phyloP scores from a whole-genome alignment of 768 basidiomycete genomes.

The Favolaschia claudopus region DNA sequence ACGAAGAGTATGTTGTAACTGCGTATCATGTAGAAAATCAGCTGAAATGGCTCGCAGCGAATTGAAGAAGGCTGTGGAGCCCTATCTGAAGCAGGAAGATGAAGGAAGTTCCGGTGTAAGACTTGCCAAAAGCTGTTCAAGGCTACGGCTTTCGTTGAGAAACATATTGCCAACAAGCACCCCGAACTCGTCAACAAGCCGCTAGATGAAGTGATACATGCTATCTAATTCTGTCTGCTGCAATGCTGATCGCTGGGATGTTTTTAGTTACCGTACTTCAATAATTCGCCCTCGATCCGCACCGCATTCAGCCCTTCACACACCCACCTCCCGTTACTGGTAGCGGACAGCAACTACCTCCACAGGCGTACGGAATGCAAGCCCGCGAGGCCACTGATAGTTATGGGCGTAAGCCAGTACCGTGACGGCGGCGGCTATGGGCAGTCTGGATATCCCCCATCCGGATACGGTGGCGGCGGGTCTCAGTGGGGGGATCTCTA shows the following conservation, averaged over 20 bases:
- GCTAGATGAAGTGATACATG: constrained; percentile 78
- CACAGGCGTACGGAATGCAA: constrained; percentile 86
- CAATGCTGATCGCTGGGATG: no score
- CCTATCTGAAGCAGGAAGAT: constrained; percentile 92
- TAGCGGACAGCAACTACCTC: constrained; percentile 77
- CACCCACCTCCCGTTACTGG: constrained; percentile 76
- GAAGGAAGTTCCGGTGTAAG: constrained; percentile 98
- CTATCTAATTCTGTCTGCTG: constrained; percentile 5
- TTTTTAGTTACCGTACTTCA: constrained; percentile 87
- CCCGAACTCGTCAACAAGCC: constrained; percentile 81
- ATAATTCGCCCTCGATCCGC: constrained; percentile 97
- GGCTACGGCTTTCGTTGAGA: constrained; percentile 95
- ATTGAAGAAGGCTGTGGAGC: constrained; percentile 78
- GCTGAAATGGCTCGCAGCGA: constrained; percentile 60
- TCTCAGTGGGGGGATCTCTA: constrained; percentile 53
- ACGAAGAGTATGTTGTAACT: constrained; percentile 72
- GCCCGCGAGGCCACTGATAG: constrained; percentile 60
- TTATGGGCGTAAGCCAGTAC: no score
- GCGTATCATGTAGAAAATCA: not conserved
- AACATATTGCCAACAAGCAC: constrained; percentile 97
- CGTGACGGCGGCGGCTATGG: constrained; percentile 4
- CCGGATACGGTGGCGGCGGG: constrained; percentile 46
- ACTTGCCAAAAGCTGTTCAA: constrained; percentile 98
- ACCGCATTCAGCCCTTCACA: constrained; percentile 85
- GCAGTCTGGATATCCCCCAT: constrained; percentile 50